Percentiles rank a stretch among this genome's conserved stretches.
phyloP scores from a whole-genome alignment of 306 rosid genomes.

The Prunus mongolica region DNA sequence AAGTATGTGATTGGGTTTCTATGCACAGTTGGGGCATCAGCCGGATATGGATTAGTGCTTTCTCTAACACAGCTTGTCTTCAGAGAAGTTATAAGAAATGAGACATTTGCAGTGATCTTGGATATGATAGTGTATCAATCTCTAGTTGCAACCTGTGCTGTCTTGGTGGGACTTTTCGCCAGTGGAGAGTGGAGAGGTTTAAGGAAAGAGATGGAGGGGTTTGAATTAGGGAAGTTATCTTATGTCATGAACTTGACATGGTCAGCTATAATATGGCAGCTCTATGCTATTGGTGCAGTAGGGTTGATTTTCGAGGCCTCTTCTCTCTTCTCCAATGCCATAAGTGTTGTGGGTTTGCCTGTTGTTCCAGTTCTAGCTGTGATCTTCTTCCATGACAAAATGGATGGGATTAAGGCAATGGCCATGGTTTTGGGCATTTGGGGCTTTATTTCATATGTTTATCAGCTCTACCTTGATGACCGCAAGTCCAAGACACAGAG shows the following conservation, averaged over 20 bases:
- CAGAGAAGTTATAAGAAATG: constrained; percentile 25
- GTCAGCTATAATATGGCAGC: constrained; percentile 34
- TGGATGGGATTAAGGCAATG: constrained; percentile 39
- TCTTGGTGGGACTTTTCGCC: constrained; percentile 40
- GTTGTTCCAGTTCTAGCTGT: constrained; percentile 36
- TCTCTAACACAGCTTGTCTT: constrained; percentile 33
- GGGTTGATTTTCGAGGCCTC: constrained; percentile 50
- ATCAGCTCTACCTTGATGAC: constrained; percentile 44
- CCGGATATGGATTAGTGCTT: constrained; percentile 25
- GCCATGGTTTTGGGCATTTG: constrained; percentile 45
- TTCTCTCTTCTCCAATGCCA: constrained; percentile 42
- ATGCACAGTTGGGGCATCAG: constrained; percentile 43
- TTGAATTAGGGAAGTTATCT: constrained; percentile 33
- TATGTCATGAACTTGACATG: constrained; percentile 33
- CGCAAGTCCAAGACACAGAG: background rate
- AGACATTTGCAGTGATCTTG: constrained; percentile 24
- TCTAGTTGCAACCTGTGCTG: constrained; percentile 29
- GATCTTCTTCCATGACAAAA: constrained; percentile 38
- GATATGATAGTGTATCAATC: constrained; percentile 27
- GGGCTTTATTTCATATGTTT: constrained; percentile 45
- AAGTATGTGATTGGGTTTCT: constrained; percentile 45
- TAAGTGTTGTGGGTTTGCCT: constrained; percentile 43
- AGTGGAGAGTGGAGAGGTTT: constrained; percentile 45
- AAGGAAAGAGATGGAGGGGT: constrained; percentile 34
- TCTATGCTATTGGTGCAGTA: constrained; percentile 23